Evolutionary conservation across 139 green algal genomes (phyloP).

Genomic region (Asterochloris sp.): DNA sequence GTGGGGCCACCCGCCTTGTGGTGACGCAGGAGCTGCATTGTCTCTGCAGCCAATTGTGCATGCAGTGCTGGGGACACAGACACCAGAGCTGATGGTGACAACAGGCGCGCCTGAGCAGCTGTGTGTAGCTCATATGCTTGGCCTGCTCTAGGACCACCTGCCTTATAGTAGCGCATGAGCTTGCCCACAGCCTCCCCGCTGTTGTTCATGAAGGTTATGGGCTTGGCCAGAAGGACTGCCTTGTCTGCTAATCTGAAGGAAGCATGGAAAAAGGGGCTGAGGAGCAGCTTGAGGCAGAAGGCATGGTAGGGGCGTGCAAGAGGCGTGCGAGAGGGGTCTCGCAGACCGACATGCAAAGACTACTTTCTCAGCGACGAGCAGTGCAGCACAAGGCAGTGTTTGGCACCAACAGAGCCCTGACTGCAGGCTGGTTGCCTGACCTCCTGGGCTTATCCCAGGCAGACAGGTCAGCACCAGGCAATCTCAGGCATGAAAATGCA

Average conservation of each 20-base stretch:
- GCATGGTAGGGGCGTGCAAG: slow-evolving; percentile 46
- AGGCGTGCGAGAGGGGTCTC: slow-evolving; percentile 80
- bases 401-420: no score
- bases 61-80: no score
- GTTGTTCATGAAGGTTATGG: slow-evolving; percentile 92
- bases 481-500: no score
- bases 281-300: slow-evolving; percentile 58
- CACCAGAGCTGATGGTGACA: background rate
- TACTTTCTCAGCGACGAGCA: background rate
- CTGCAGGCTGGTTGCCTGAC: no score
- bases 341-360: slow-evolving; percentile 40
- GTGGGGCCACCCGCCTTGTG: no score
- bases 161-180: slow-evolving; percentile 71
- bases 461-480: no score
- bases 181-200: slow-evolving; percentile 72
- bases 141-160: slow-evolving; percentile 15
- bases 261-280: slow-evolving; percentile 67
- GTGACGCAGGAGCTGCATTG: no score
- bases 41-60: no score
- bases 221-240: slow-evolving; percentile 78
- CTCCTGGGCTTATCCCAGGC: no score
- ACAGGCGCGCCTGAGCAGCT: background rate
- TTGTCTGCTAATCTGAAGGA: slow-evolving; percentile 36
- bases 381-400: no score
- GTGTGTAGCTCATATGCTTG: background rate